Conservation (phyloP, 192 early-diverging fungal species). For the Gaertneriomyces semiglobifer region DNA sequence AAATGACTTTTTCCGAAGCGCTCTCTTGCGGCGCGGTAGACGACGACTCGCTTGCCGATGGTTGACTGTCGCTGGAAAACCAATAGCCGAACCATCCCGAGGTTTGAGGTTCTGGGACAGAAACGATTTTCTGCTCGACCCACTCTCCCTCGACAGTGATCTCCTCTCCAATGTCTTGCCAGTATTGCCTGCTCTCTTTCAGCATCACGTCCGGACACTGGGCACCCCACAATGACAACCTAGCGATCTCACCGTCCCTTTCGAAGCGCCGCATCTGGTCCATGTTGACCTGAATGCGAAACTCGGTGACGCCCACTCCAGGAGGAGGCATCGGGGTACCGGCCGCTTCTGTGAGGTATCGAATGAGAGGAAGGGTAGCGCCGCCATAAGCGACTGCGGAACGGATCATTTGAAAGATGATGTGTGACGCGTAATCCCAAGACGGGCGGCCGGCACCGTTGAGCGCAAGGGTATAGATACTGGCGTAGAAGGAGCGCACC, state of each 20-base stretch:
- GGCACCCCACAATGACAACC: conserved; percentile 15
- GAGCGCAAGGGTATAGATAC: neutral
- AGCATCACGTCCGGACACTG: conserved; percentile 22
- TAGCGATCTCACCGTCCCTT: conserved; percentile 7
- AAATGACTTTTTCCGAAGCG: conserved; percentile 26
- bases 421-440: conserved; percentile 21
- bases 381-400: conserved; percentile 20
- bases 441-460: neutral
- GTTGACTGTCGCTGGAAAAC: neutral
- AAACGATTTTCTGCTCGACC: conserved; percentile 7
- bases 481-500: conserved; percentile 8
- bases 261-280: conserved; percentile 29
- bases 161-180: conserved; percentile 7
- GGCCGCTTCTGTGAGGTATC: conserved; percentile 2
- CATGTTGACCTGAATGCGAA: conserved; percentile 13
- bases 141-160: conserved; percentile 44
- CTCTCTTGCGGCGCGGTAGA: conserved; percentile 10
- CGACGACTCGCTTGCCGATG: neutral
- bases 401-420: conserved; percentile 30
- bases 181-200: conserved; percentile 5
- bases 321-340: neutral
- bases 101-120: neutral
- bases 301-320: conserved; percentile 8
- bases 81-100: neutral
- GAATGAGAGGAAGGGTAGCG: conserved; percentile 22